Evolutionary conservation across 108 stramenopile species (phyloP).

Genomic region (Craspedostauros australis): DNA sequence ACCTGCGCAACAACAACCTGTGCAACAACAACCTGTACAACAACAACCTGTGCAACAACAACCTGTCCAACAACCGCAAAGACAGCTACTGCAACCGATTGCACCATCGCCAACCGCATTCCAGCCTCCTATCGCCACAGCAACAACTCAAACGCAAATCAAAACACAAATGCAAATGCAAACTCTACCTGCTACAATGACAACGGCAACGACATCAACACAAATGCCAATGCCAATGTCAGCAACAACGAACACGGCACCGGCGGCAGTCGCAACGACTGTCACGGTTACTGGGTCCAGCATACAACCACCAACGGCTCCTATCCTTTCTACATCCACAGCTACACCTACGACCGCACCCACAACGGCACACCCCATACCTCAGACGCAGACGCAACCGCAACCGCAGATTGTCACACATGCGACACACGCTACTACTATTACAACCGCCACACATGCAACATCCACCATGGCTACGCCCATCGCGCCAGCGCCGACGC

Average conservation of each 20-base stretch:
- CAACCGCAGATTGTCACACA: constrained; percentile 4
- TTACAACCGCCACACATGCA: neutral
- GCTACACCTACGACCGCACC: neutral
- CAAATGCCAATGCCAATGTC: neutral
- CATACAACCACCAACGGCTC: neutral
- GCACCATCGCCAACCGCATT: neutral
- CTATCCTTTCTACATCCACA: neutral
- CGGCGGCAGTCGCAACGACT: neutral
- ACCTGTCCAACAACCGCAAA: neutral
- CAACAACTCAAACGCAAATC: neutral
- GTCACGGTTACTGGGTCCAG: neutral
- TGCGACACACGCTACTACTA: no score
- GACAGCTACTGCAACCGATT: neutral
- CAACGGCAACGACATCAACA: neutral
- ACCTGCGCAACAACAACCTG: no score
- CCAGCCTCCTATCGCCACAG: neutral
- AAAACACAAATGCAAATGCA: neutral
- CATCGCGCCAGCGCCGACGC: neutral
- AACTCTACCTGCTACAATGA: neutral
- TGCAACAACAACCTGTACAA: no score
- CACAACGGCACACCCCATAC: no score
- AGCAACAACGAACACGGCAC: neutral
- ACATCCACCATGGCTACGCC: neutral
- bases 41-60: no score
- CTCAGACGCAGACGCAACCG: constrained; percentile 1